Evolutionary conservation across 352 stramenopile genomes (phyloP).

Genomic region (Globisporangium radiosum): DNA sequence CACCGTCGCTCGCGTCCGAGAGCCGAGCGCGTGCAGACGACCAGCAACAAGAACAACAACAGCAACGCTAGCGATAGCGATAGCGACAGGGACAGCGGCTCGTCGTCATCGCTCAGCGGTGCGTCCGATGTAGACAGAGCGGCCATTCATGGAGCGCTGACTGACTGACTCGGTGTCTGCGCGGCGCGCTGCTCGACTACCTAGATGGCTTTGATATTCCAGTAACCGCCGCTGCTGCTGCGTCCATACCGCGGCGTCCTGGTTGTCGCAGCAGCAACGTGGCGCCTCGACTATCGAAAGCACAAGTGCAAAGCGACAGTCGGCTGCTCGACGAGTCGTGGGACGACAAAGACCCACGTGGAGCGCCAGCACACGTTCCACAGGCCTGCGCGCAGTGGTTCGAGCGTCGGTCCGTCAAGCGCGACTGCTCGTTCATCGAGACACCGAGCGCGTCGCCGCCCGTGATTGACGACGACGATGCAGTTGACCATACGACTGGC

Average conservation of each 20-base stretch:
- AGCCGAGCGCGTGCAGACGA: neutral
- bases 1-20: no score
- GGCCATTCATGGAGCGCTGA: neutral
- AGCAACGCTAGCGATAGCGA: neutral
- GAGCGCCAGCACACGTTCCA: neutral
- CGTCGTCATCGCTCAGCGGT: conserved; percentile 7
- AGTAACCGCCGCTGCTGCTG: neutral
- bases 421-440: conserved; percentile 17
- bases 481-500: neutral
- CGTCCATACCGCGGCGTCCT: no score
- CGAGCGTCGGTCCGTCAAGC: conserved; percentile 17
- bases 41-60: neutral
- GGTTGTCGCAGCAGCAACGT: no score
- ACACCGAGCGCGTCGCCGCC: neutral
- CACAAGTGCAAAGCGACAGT: no score
- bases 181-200: neutral
- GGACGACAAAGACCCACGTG: neutral
- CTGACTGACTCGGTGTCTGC: neutral
- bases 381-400: conserved; percentile 3
- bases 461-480: conserved; percentile 7
- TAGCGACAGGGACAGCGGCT: conserved; percentile 4
- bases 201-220: conserved; percentile 11
- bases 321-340: neutral
- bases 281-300: no score
- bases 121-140: neutral